Evolutionary conservation across 345 rosid genomes (phyloP).

Genomic region (Streptanthus diversifolius): DNA sequence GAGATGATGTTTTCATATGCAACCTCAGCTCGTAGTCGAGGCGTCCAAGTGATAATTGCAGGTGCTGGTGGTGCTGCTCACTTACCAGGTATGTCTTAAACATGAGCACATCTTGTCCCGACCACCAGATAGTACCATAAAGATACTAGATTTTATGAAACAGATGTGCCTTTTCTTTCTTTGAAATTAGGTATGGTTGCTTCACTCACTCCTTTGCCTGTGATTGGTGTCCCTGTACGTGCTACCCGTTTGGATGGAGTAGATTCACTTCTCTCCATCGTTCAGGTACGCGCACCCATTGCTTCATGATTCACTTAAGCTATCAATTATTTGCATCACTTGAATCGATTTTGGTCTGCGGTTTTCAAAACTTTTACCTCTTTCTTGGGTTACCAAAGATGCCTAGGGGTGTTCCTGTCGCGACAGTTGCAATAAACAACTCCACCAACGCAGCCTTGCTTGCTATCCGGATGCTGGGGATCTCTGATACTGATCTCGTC

Average conservation of each 20-base stretch:
- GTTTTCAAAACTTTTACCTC: background rate
- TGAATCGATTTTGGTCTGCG: background rate
- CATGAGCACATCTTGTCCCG: conserved; percentile 2
- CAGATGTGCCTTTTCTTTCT: background rate
- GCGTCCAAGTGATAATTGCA: conserved; percentile 80
- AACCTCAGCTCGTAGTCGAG: conserved; percentile 57
- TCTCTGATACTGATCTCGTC: conserved; percentile 60
- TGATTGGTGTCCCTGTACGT: conserved; percentile 90
- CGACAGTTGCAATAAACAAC: conserved; percentile 86
- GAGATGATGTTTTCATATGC: conserved; percentile 89
- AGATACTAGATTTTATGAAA: background rate
- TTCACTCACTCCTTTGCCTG: conserved; percentile 86
- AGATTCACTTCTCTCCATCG: conserved; percentile 91
- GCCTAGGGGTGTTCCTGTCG: conserved; percentile 97
- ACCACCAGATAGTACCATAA: background rate
- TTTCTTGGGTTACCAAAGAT: conserved; percentile 42
- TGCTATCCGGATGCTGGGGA: conserved; percentile 73
- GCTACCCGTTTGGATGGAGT: conserved; percentile 80
- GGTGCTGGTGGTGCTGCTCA: conserved; percentile 99
- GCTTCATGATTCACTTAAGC: background rate
- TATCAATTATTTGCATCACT: background rate
- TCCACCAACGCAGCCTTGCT: conserved; percentile 85
- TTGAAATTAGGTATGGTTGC: conserved; percentile 80
- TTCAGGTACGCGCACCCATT: conserved; percentile 55
- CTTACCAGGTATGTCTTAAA: conserved; percentile 63